These are phyloP conservation scores for Simmondsia chinensis DNA, from an alignment of 148 eudicot genomes.

Conservation along the genomic window DNA sequence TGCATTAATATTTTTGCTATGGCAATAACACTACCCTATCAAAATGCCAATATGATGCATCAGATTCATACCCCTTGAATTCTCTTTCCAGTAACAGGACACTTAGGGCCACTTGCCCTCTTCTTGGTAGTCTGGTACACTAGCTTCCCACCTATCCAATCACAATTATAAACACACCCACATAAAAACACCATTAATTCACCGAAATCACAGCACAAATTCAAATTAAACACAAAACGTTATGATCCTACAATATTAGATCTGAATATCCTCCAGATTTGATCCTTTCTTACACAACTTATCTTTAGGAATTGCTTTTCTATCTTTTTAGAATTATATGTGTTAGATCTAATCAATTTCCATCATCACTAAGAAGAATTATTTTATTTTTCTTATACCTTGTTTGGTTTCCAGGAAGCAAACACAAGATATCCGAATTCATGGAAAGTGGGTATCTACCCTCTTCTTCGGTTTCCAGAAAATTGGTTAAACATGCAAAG, in stretches of 20 bases:
- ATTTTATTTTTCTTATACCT: no score
- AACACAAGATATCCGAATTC: no score
- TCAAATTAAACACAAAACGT: neutral
- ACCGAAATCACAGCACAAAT: neutral
- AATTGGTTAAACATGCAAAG: no score
- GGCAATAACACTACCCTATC: neutral
- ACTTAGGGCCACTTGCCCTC: constrained; percentile 71
- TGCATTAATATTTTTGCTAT: no score
- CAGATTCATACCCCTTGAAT: constrained; percentile 57
- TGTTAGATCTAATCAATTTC: no score
- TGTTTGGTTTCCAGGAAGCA: no score
- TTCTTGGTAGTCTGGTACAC: constrained; percentile 56
- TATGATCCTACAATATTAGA: neutral
- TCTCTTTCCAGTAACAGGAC: constrained; percentile 77
- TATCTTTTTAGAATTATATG: no score
- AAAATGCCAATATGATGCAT: neutral
- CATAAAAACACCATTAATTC: neutral
- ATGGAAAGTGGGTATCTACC: no score
- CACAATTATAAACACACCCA: neutral
- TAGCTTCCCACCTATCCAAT: constrained; percentile 43
- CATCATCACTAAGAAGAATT: no score
- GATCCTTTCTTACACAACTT: neutral
- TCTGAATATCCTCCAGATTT: neutral
- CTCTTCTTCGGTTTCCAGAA: no score
- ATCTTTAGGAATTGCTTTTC: no score